Conservation (phyloP, 139 green algal genomes). For the Picochlorum sp. region DNA sequence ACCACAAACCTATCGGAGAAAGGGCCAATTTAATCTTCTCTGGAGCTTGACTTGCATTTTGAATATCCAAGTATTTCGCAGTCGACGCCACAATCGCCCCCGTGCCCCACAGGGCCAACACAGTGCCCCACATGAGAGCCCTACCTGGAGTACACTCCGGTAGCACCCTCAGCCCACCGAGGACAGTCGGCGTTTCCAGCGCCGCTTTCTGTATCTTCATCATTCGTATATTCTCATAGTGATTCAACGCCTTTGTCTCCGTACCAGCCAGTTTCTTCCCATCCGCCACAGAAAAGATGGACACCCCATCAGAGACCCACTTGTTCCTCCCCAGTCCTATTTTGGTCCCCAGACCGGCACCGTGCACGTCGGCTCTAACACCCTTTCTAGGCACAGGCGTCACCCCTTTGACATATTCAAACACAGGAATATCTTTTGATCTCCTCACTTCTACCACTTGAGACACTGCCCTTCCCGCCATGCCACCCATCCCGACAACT, state of each 20-base stretch:
- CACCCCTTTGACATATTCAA: background rate
- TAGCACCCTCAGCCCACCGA: slow-evolving; percentile 2
- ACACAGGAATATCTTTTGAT: slow-evolving; percentile 4
- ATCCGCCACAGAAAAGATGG: slow-evolving; percentile 35
- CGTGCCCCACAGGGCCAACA: slow-evolving; percentile 41
- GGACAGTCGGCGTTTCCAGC: slow-evolving; percentile 22
- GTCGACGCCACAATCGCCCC: slow-evolving; percentile 20
- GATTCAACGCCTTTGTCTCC: slow-evolving; percentile 2
- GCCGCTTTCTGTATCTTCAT: slow-evolving; percentile 12
- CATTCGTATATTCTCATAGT: slow-evolving; percentile 23
- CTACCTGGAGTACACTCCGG: slow-evolving; percentile 10
- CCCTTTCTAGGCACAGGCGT: background rate
- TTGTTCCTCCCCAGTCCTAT: slow-evolving; percentile 7
- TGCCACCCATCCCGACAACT: too few species aligned
- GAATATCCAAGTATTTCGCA: slow-evolving; percentile 14
- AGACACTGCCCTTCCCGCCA: too few species aligned
- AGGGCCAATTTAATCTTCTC: background rate
- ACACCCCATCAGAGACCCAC: slow-evolving; percentile 13
- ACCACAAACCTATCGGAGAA: background rate
- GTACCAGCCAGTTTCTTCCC: slow-evolving; percentile 28
- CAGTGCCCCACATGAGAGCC: slow-evolving; percentile 33
- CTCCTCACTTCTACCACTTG: background rate
- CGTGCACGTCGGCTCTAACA: background rate
- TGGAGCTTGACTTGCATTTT: background rate
- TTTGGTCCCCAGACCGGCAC: background rate